A percentile compares a stretch with the other conserved stretches of the same genome.
Conservation (phyloP, 1,284 basidiomycete genomes). For the Neonothopanus nambi region DNA sequence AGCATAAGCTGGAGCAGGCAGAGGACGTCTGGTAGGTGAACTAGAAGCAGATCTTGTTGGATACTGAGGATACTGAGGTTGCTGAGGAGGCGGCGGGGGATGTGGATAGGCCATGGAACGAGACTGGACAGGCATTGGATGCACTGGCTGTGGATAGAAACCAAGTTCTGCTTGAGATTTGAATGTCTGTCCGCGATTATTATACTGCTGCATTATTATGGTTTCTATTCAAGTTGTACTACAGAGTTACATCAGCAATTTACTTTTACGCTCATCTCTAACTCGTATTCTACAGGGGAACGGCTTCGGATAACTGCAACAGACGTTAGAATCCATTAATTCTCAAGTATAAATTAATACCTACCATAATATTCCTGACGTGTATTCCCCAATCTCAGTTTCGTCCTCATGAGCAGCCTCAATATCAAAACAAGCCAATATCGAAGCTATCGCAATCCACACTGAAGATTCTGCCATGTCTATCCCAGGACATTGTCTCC, state of each 20-base stretch:
- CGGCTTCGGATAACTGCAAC: too few species aligned
- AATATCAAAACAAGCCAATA: conserved; percentile 11
- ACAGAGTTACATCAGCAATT: too few species aligned
- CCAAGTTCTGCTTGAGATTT: conserved; percentile 6
- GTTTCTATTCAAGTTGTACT: too few species aligned
- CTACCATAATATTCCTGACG: background rate
- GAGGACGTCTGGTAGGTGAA: conserved; percentile 4
- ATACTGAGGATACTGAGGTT: background rate
- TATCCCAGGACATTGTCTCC: conserved; percentile 15
- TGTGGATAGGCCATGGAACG: background rate
- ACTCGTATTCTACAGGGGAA: too few species aligned
- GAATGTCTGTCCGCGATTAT: background rate
- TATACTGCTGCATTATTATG: too few species aligned
- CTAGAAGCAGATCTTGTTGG: conserved; percentile 3
- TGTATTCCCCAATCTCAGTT: background rate
- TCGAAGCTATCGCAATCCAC: conserved; percentile 8
- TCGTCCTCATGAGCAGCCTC: conserved; percentile 2
- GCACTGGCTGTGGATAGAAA: conserved; percentile 3
- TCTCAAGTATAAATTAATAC: background rate
- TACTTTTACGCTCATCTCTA: too few species aligned
- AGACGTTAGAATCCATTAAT: background rate
- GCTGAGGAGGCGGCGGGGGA: background rate
- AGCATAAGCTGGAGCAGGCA: conserved; percentile 5
- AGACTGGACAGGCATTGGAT: background rate
- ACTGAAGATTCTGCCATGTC: conserved; percentile 6